Conservation (phyloP, 192 early-diverging fungal species). For the Podila horticola region DNA sequence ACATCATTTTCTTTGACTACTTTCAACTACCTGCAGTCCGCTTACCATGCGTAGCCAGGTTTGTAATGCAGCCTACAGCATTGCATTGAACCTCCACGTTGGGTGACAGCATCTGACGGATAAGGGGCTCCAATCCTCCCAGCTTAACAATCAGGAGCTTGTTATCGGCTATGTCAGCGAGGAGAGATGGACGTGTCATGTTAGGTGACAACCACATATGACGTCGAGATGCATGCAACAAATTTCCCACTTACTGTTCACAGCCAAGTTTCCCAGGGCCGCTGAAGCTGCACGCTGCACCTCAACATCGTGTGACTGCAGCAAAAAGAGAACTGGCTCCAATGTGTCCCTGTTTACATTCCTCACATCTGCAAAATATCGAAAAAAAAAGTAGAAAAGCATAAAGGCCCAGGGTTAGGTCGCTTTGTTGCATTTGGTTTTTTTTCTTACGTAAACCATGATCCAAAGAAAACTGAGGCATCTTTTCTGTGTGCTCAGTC, state of each 20-base stretch:
- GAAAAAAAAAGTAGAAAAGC: background rate
- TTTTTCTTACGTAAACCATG: too few species aligned
- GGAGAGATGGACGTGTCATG: background rate
- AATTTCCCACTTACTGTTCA: conserved; percentile 64
- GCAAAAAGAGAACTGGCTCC: conserved; percentile 83
- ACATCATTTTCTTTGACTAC: background rate
- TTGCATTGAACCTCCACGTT: conserved; percentile 95
- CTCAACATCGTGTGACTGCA: conserved; percentile 85
- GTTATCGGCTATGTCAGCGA: conserved; percentile 72
- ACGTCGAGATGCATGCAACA: too few species aligned
- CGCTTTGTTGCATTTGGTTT: too few species aligned
- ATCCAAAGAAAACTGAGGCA: too few species aligned
- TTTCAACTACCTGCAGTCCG: background rate
- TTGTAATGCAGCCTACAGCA: conserved; percentile 94
- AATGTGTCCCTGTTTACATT: conserved; percentile 79
- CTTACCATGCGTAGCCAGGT: conserved; percentile 84
- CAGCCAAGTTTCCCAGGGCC: conserved; percentile 90
- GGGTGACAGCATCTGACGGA: conserved; percentile 85
- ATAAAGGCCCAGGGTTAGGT: background rate
- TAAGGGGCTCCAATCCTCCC: conserved; percentile 85
- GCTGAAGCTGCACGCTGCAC: conserved; percentile 88
- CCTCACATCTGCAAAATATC: conserved; percentile 69
- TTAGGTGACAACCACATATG: too few species aligned
- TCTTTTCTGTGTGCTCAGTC: too few species aligned
- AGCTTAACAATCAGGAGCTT: conserved; percentile 87